Evolutionary conservation across 2,329 filamentous ascomycete genomes (phyloP), one percentile per base, ranked within the genome.

Genomic region (Stylonectria norvegica): DNA sequence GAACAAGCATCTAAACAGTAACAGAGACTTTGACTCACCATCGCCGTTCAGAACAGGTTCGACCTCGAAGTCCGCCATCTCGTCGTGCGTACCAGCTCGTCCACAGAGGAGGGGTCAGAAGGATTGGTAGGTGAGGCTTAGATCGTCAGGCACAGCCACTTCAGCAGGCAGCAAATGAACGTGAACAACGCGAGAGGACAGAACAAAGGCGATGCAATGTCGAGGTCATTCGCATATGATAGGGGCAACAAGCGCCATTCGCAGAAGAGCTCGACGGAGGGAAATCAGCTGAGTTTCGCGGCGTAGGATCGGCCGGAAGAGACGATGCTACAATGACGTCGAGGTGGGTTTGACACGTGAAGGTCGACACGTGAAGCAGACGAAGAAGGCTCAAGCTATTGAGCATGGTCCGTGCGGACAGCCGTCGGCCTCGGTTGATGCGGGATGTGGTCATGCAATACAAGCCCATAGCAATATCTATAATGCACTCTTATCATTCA

Each of bases 321-420:
- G 27, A 32, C 30, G 30, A 6, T 7, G 30, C 17, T 9, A 20
- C 45, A 27, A 44, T 49, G 47, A 49, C 47, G 47, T 49, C 40
- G 40, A 37, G 29, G 23, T 30, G 25, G 28, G 23, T 47, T 46
- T 42, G 52, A 48, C 55, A 57, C 51, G 55, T 57, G 55, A 57
- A 57, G n/a, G 42, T 56, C 45, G 47, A 36, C 43, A 48, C n/a
- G n/a, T n/a, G n/a, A n/a, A n/a, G n/a, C n/a, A n/a, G n/a, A n/a
- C n/a, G n/a, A n/a, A n/a, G n/a, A 43, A 51, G 46, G 32, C 35
- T 43, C 28, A 47, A 18, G 30, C 14, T 47, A 40, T 38, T 39
- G 36, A 12, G 16, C 18, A 10, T 42, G 43, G 39, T 34, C 43
- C 36, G 43, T 42, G 43, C 39, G 11, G 16, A n/a, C 16, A 18